Evolutionary conservation across 108 stramenopile species (phyloP).

Genomic region (Poteriospumella lacustris): DNA sequence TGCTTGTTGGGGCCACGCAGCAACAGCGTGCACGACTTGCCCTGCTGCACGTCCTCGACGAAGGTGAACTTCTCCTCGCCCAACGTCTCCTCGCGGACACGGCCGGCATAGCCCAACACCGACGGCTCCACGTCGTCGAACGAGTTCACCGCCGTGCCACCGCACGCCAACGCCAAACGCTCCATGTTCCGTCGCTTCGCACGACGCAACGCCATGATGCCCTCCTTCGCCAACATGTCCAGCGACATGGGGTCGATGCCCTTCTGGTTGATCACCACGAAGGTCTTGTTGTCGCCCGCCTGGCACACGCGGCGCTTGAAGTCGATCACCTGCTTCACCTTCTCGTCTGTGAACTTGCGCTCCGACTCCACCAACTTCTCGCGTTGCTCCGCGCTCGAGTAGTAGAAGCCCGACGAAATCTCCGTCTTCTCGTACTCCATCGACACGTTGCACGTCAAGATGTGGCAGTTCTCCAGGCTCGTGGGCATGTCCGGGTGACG

Average conservation of each 20-base stretch:
- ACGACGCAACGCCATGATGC: slow-evolving; percentile 87
- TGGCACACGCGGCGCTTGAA: slow-evolving; percentile 76
- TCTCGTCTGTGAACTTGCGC: slow-evolving; percentile 93
- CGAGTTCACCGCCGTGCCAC: slow-evolving; percentile 85
- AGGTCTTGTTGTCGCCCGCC: slow-evolving; percentile 58
- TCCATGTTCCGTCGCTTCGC: slow-evolving; percentile 99
- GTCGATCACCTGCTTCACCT: slow-evolving; percentile 82
- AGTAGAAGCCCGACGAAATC: slow-evolving; percentile 86
- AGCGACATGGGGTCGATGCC: slow-evolving; percentile 94
- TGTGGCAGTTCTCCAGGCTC: slow-evolving; percentile 77
- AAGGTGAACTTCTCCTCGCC: slow-evolving; percentile 99
- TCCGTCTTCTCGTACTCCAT: slow-evolving; percentile 99
- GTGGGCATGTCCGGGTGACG: slow-evolving; percentile 99
- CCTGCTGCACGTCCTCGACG: slow-evolving; percentile 85
- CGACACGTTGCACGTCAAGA: slow-evolving; percentile 95
- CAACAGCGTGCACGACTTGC: slow-evolving; percentile 86
- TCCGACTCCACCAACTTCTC: slow-evolving; percentile 95
- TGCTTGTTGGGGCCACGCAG: slow-evolving; percentile 94
- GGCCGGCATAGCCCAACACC: slow-evolving; percentile 86
- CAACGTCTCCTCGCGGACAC: slow-evolving; percentile 84
- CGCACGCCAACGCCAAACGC: slow-evolving; percentile 92
- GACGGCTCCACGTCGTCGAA: slow-evolving; percentile 81
- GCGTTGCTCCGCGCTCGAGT: slow-evolving; percentile 87
- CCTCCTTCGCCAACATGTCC: slow-evolving; percentile 99
- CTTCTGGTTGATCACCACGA: slow-evolving; percentile 99